phyloP scores from a whole-genome alignment of 2,329 filamentous ascomycete species.

The Calonectria hongkongensis region DNA sequence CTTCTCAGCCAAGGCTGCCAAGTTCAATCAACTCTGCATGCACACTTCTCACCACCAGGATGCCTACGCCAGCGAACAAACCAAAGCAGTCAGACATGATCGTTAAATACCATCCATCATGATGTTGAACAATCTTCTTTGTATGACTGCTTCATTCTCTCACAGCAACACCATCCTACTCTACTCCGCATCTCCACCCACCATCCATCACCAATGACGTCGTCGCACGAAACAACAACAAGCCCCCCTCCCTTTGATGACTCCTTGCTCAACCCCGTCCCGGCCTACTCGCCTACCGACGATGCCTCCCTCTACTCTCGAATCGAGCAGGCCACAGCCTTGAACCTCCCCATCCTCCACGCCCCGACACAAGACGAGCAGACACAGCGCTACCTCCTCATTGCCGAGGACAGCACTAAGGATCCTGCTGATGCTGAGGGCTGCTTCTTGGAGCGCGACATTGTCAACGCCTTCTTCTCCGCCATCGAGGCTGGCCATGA shows the following conservation, averaged over 20 bases:
- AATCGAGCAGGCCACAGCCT: constrained; percentile 44
- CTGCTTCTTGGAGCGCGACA: constrained; percentile 47
- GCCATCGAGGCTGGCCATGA: constrained; percentile 54
- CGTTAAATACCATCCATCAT: too few relatives aligned
- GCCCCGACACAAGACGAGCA: constrained; percentile 18
- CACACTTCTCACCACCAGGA: too few relatives aligned
- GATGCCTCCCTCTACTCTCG: constrained; percentile 47
- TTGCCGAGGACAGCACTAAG: neutral
- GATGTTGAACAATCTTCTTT: too few relatives aligned
- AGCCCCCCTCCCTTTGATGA: constrained; percentile 17
- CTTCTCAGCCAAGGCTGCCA: too few relatives aligned
- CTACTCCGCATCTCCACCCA: neutral
- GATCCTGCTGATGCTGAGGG: constrained; percentile 11
- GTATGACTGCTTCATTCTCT: too few relatives aligned
- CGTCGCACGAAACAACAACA: neutral
- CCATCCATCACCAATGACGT: constrained; percentile 31
- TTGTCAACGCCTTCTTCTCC: constrained; percentile 57
- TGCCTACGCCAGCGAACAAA: too few relatives aligned
- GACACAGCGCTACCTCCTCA: neutral
- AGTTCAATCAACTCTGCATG: too few relatives aligned
- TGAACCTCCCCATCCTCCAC: constrained; percentile 50
- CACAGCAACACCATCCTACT: too few relatives aligned
- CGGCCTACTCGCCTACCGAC: constrained; percentile 45
- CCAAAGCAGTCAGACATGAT: too few relatives aligned
- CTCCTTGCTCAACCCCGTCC: constrained; percentile 35